These are phyloP conservation scores for Fusarium subtropicale DNA, from an alignment of 2,329 filamentous ascomycete species.

Conservation along the genomic window DNA sequence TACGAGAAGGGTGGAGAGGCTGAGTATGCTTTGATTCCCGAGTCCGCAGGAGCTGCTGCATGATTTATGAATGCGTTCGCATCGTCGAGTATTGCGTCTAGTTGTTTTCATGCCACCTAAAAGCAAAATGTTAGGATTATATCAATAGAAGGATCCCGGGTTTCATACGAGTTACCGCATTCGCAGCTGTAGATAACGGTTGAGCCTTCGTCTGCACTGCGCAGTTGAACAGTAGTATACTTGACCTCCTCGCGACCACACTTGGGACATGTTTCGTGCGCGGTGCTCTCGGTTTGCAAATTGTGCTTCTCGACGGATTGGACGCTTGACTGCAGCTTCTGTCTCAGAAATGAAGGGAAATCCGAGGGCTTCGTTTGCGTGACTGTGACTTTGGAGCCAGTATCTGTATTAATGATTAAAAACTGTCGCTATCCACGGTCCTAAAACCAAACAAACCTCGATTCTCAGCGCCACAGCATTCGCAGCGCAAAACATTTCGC, in stretches of 20 bases:
- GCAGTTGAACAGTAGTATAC: conserved; percentile 85
- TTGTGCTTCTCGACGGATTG: conserved; percentile 84
- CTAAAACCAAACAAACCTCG: conserved; percentile 68
- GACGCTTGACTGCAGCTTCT: conserved; percentile 84
- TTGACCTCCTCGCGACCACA: conserved; percentile 86
- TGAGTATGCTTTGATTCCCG: conserved; percentile 92
- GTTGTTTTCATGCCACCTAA: conserved; percentile 70
- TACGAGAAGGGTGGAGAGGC: conserved; percentile 89
- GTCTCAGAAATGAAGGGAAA: conserved; percentile 89
- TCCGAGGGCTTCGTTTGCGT: conserved; percentile 89
- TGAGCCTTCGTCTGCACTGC: conserved; percentile 93
- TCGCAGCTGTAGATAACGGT: conserved; percentile 92
- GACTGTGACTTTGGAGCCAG: conserved; percentile 77
- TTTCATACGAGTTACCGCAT: conserved; percentile 80
- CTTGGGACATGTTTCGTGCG: conserved; percentile 77
- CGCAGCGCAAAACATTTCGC: conserved; percentile 82
- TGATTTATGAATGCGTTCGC: conserved; percentile 45
- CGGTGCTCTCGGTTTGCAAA: conserved; percentile 77
- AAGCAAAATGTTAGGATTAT: conserved; percentile 44
- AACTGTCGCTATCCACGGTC: not conserved
- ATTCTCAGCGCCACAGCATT: conserved; percentile 86
- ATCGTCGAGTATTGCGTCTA: conserved; percentile 50
- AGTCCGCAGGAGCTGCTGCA: conserved; percentile 60
- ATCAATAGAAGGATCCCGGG: conserved; percentile 26
- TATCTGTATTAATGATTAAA: conserved; percentile 64